Conservation (phyloP, 2,329 filamentous ascomycete species). For the Colletotrichum melonis region DNA sequence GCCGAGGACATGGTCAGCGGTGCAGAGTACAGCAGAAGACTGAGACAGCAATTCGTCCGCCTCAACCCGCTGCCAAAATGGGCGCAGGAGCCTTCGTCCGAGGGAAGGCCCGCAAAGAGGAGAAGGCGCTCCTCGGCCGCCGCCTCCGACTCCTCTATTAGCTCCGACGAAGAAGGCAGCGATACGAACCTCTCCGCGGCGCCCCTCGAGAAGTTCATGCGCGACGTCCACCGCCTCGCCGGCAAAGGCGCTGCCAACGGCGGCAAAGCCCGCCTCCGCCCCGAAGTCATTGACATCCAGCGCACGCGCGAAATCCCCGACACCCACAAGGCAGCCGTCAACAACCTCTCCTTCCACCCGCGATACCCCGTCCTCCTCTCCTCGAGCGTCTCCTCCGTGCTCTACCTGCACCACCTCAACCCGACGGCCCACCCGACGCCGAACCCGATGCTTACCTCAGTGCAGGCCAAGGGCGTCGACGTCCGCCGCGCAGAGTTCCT, state of each 20-base stretch:
- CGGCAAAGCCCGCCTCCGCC: slow-evolving; percentile 76
- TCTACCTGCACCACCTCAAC: slow-evolving; percentile 90
- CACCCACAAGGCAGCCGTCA: slow-evolving; percentile 81
- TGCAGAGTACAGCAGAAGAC: slow-evolving; percentile 82
- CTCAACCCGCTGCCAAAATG: slow-evolving; percentile 71
- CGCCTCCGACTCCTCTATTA: slow-evolving; percentile 46
- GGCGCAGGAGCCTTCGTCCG: slow-evolving; percentile 59
- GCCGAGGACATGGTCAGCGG: slow-evolving; percentile 89
- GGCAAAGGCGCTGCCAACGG: slow-evolving; percentile 53
- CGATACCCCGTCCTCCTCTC: slow-evolving; percentile 89
- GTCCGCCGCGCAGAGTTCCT: slow-evolving; percentile 87
- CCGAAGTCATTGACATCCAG: slow-evolving; percentile 92
- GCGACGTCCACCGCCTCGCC: slow-evolving; percentile 77
- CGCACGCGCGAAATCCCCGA: slow-evolving; percentile 87
- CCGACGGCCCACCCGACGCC: slow-evolving; percentile 79
- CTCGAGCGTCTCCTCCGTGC: slow-evolving; percentile 84
- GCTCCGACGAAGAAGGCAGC: slow-evolving; percentile 61
- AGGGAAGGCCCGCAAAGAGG: slow-evolving; percentile 62
- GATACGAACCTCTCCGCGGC: slow-evolving; percentile 74
- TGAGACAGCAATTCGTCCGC: slow-evolving; percentile 80
- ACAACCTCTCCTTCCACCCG: slow-evolving; percentile 90
- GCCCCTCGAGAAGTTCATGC: slow-evolving; percentile 83
- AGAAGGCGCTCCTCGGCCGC: slow-evolving; percentile 63
- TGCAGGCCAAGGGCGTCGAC: slow-evolving; percentile 88
- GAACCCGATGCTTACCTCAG: slow-evolving; percentile 89